Evolutionary conservation across 1,139 yeast genomes (phyloP).

Genomic region (Pichia sp.): DNA sequence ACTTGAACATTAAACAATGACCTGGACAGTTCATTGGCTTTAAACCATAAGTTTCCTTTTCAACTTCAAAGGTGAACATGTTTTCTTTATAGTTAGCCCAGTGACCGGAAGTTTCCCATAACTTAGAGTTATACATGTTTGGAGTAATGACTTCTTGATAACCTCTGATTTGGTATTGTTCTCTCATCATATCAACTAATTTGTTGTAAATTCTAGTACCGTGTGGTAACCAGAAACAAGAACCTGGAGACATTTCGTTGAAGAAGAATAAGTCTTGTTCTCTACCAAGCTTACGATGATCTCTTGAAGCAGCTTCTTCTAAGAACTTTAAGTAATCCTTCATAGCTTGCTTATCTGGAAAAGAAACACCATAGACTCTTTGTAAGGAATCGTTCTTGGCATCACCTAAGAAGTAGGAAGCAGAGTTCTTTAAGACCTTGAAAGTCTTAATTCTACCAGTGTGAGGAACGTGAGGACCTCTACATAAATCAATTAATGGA

Average conservation of each 20-base stretch:
- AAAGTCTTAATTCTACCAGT: constrained; percentile 96
- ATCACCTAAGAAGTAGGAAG: constrained; percentile 96
- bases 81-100: constrained; percentile 97
- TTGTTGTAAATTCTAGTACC: constrained; percentile 95
- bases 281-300: constrained; percentile 94
- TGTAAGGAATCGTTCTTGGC: constrained; percentile 91
- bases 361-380: constrained; percentile 96
- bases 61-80: constrained; percentile 96
- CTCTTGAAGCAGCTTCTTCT: constrained; percentile 96
- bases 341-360: constrained; percentile 98
- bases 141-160: constrained; percentile 98
- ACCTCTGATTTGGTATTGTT: constrained; percentile 87
- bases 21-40: constrained; percentile 99
- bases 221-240: constrained; percentile 97
- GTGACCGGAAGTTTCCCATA: constrained; percentile 98
- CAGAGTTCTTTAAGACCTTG: constrained; percentile 92
- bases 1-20: constrained; percentile 84
- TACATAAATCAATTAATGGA: constrained; percentile 93
- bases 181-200: constrained; percentile 71
- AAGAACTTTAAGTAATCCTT: constrained; percentile 93
- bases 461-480: constrained; percentile 98
- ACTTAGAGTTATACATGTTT: constrained; percentile 91
- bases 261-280: constrained; percentile 96
- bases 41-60: constrained; percentile 84
- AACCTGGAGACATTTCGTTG: constrained; percentile 97